Base-by-base conservation (phyloP, 2,329 filamentous ascomycete species). In the Cladosporium sp. region DNA sequence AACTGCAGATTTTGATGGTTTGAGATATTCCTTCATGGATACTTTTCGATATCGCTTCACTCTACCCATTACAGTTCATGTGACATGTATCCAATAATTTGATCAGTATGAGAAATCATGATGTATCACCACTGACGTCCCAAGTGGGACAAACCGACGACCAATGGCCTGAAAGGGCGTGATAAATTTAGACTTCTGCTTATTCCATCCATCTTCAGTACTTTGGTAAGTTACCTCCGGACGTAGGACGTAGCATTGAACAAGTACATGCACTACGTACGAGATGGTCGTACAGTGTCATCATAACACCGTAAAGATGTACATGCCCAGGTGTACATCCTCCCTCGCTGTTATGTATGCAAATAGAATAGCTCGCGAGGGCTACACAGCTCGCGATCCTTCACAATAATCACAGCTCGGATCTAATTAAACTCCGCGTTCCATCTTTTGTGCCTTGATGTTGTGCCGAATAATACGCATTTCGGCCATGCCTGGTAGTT, bases 381-480 rank as follows among this genome's bases (percentile, higher is more conserved):
- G 41, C 41, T 44, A 18, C 41, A 44, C 18, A 54, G 26, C 24
- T 28, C 21, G 28, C 6, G 28, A 55, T 55, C 28, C 32, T 21
- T 34, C 24, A 24, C 24, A 24, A 24, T 10, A 24, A 24, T 10
- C 6, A 30, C 28, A 21, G 52, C 52, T 21, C 52, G 30, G 52
- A 34, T 55, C 28, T 55, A 55, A 55, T 34, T 34, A 55, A 55
- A 55, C 28, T 55, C 52, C 52, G 52, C 52, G 52, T 55, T 55
- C 52, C 52, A 55, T 21, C 18, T 34, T 55, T 55, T 55, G 51
- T 26, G 44, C 24, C 11, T 8, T 21, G 6, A 7, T 32, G 30
- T 34, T 38, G 58, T 63, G 49, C 60, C 49, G 49, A 36, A 30
- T 28, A 63, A 54, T 55, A 54, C 60, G 47, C 60, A 55, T 34